phyloP scores from a whole-genome alignment of 306 rosid genomes.

The Styphnolobium japonicum region DNA sequence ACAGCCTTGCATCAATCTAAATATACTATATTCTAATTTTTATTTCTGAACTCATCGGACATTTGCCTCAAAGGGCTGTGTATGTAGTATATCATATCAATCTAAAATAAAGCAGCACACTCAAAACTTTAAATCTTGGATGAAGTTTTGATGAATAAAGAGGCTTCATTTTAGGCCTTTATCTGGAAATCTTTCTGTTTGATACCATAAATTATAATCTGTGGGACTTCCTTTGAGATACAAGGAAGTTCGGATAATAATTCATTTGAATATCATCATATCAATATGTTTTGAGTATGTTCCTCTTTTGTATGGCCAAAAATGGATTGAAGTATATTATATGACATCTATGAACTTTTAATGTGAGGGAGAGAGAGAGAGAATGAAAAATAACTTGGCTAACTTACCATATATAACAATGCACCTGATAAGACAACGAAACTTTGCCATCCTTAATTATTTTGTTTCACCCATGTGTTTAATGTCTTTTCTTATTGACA shows the following conservation, averaged over 20 bases:
- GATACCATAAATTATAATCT: not conserved
- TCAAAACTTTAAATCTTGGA: not conserved
- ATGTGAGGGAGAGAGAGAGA: not conserved
- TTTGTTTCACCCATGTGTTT: not conserved
- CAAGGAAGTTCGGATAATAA: not conserved
- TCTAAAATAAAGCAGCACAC: not conserved
- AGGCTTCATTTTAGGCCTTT: not conserved
- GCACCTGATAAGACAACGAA: not conserved
- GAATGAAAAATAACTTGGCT: not conserved
- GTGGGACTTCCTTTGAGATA: not conserved
- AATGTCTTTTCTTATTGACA: not conserved
- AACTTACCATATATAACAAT: not conserved
- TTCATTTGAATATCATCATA: not conserved
- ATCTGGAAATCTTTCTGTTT: not conserved
- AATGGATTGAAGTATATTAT: not conserved
- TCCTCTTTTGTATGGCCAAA: not conserved
- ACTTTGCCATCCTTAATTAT: not conserved
- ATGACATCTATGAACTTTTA: not conserved
- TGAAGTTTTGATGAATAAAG: not conserved
- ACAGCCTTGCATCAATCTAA: not conserved
- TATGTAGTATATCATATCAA: not conserved
- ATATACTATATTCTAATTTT: not conserved
- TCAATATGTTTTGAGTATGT: not conserved
- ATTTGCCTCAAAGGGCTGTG: not conserved
- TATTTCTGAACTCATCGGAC: not conserved